Percentiles rank a stretch among this genome's conserved stretches.
These are phyloP conservation scores for Zopfia rhizophila DNA, from an alignment of 2,329 filamentous ascomycete species.

Conservation along the genomic window DNA sequence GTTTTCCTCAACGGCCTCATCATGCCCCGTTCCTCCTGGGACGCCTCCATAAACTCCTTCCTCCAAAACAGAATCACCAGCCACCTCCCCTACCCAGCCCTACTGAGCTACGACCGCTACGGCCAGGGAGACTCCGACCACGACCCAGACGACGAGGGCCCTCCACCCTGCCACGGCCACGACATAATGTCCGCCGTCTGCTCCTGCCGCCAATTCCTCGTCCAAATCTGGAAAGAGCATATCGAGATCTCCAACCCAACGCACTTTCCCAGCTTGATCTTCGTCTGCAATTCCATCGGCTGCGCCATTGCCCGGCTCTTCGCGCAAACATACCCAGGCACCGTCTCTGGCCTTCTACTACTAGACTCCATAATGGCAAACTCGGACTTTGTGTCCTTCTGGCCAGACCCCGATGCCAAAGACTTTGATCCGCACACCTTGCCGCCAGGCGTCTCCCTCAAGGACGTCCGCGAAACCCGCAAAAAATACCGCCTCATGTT, in stretches of 20 bases:
- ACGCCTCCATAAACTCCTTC: slow-evolving; percentile 43
- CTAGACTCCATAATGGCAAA: slow-evolving; percentile 70
- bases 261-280: slow-evolving; percentile 49
- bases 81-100: slow-evolving; percentile 48
- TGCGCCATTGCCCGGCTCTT: slow-evolving; percentile 65
- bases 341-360: slow-evolving; percentile 60
- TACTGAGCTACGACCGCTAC: slow-evolving; percentile 68
- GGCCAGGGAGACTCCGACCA: slow-evolving; percentile 65
- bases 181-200: slow-evolving; percentile 56
- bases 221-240: slow-evolving; percentile 50
- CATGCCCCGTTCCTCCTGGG: slow-evolving; percentile 53
- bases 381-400: slow-evolving; percentile 64
- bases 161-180: slow-evolving; percentile 57
- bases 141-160: slow-evolving; percentile 52
- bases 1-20: slow-evolving; percentile 59
- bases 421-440: slow-evolving; percentile 56
- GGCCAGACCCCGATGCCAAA: slow-evolving; percentile 64
- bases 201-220: slow-evolving; percentile 59
- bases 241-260: slow-evolving; percentile 47
- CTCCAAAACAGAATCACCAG: slow-evolving; percentile 35
- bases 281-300: slow-evolving; percentile 65
- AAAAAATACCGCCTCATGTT: slow-evolving; percentile 55
- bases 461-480: slow-evolving; percentile 49
- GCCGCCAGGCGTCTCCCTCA: slow-evolving; percentile 51
- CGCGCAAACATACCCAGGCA: slow-evolving; percentile 58